A percentile compares a stretch with the other conserved stretches of the same genome.
These are phyloP conservation scores for Globisporangium nodosum DNA, from an alignment of 352 stramenopile genomes.

Conservation along the genomic window DNA sequence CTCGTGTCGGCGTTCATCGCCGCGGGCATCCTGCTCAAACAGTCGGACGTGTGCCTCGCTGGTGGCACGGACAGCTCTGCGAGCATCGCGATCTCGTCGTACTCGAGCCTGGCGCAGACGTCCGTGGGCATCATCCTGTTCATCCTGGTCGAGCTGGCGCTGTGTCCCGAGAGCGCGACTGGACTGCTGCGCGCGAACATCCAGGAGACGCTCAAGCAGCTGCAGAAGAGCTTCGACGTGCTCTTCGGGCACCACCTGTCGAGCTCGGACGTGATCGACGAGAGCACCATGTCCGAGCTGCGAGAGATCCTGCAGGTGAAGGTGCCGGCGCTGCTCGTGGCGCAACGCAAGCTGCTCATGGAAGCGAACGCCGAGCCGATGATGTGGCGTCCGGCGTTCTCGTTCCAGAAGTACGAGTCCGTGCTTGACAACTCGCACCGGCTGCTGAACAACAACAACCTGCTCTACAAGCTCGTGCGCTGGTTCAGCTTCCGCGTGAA, in stretches of 20 bases:
- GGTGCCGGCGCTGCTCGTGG: slow-evolving; percentile 44
- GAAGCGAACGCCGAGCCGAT: slow-evolving; percentile 62
- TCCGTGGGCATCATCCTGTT: slow-evolving; percentile 77
- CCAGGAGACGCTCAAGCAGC: slow-evolving; percentile 57
- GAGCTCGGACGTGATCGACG: slow-evolving; percentile 39
- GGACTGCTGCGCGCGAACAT: slow-evolving; percentile 68
- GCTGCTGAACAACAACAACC: slow-evolving; percentile 78
- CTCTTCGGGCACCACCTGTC: slow-evolving; percentile 71
- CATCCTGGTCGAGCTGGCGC: slow-evolving; percentile 58
- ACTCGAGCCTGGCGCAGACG: slow-evolving; percentile 74
- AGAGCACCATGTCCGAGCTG: slow-evolving; percentile 52
- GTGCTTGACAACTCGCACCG: slow-evolving; percentile 57
- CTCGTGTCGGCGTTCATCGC: slow-evolving; percentile 73
- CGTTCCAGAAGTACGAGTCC: slow-evolving; percentile 63
- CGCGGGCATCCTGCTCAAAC: slow-evolving; percentile 50
- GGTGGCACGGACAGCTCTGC: slow-evolving; percentile 33
- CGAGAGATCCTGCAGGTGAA: slow-evolving; percentile 52
- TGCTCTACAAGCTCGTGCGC: slow-evolving; percentile 74
- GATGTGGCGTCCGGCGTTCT: slow-evolving; percentile 70
- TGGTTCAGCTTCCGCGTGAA: slow-evolving; percentile 72
- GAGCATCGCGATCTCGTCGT: slow-evolving; percentile 61
- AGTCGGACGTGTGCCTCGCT: slow-evolving; percentile 49
- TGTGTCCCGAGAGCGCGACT: slow-evolving; percentile 66
- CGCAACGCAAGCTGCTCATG: slow-evolving; percentile 51
- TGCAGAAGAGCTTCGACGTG: slow-evolving; percentile 57